Evolutionary conservation across 352 stramenopile genomes (phyloP).

Genomic region (Phytophthora europaea): DNA sequence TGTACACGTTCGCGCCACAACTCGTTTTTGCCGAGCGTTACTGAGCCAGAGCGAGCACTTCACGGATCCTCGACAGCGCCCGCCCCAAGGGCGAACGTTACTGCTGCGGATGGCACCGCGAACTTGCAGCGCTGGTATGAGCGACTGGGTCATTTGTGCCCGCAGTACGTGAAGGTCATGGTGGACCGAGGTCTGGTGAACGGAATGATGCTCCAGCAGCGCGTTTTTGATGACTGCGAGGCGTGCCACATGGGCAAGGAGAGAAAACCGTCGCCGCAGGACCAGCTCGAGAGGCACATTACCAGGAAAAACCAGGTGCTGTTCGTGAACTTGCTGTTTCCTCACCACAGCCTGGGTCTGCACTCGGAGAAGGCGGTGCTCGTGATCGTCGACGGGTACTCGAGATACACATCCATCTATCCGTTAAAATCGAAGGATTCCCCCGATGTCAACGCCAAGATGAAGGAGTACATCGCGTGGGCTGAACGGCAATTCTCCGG

Average conservation of each 20-base stretch:
- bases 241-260: slow-evolving; percentile 11
- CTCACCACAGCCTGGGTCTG: background rate
- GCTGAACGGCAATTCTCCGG: background rate
- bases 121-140: slow-evolving; percentile 9
- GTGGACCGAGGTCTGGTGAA: background rate
- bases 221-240: slow-evolving; percentile 3
- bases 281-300: slow-evolving; percentile 3
- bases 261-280: background rate
- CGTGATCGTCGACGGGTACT: slow-evolving; percentile 13
- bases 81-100: background rate
- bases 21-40: background rate
- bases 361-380: slow-evolving; percentile 1
- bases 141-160: slow-evolving; percentile 9
- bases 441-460: background rate
- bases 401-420: slow-evolving; percentile 12
- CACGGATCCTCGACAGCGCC: background rate
- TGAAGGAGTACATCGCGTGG: slow-evolving; percentile 11
- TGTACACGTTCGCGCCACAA: slow-evolving; percentile 16
- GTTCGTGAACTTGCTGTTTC: slow-evolving; percentile 10
- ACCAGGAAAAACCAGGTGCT: slow-evolving; percentile 7
- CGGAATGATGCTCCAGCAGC: background rate
- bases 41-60: background rate
- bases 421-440: slow-evolving; percentile 12
- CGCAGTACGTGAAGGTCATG: slow-evolving; percentile 13
- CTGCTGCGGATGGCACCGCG: background rate